Evolutionary conservation across 2,329 filamentous ascomycete species (phyloP).

Genomic region (Penicillium sp.): DNA sequence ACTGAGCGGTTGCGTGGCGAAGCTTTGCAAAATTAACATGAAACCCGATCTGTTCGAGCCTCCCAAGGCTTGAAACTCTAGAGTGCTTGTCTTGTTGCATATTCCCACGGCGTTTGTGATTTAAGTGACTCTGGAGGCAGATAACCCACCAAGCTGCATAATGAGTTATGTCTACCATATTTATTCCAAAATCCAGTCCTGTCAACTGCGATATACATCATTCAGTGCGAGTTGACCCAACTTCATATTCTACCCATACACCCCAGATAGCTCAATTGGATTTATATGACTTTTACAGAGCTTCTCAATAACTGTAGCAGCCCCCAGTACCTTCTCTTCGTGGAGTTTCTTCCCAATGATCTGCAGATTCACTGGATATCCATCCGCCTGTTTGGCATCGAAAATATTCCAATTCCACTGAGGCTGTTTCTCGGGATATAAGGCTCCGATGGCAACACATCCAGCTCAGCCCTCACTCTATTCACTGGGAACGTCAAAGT

Average conservation of each 20-base stretch:
- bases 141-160: conserved; percentile 4
- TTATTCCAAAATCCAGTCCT: background rate
- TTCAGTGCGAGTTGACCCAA: background rate
- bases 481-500: conserved; percentile 57
- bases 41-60: conserved; percentile 74
- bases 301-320: conserved; percentile 33
- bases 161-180: conserved; percentile 14
- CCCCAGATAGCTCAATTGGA: background rate
- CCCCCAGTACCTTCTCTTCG: conserved; percentile 55
- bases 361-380: conserved; percentile 54
- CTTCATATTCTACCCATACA: background rate
- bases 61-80: conserved; percentile 29
- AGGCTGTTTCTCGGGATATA: conserved; percentile 50
- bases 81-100: conserved; percentile 18
- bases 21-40: conserved; percentile 95
- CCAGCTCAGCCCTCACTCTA: conserved; percentile 42
- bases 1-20: conserved; percentile 85
- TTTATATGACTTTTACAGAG: conserved; percentile 20
- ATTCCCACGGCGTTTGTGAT: conserved; percentile 26
- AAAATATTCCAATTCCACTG: conserved; percentile 52
- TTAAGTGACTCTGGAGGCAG: conserved; percentile 5
- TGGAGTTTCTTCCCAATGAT: conserved; percentile 52
- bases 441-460: conserved; percentile 34
- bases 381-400: conserved; percentile 41
- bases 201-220: background rate